Conservation (phyloP, 306 rosid species). For the Pyrus betulifolia region DNA sequence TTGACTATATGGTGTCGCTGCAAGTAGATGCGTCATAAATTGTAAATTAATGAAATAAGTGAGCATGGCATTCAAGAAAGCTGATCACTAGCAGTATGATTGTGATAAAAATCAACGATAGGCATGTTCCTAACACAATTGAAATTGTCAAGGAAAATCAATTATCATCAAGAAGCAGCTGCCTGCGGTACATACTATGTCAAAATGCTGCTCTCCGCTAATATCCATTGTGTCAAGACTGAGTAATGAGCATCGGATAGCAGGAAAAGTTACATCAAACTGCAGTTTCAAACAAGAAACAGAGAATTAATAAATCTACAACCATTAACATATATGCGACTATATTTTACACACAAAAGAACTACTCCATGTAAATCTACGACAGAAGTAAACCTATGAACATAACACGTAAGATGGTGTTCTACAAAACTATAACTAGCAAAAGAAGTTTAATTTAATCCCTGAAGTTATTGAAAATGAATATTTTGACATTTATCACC, state of each 20-base stretch:
- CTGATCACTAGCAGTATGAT: conserved; percentile 5
- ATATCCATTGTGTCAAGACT: conserved; percentile 83
- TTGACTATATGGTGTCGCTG: conserved; percentile 80
- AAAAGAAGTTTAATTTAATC: background rate
- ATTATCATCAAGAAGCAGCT: background rate
- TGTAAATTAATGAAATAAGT: conserved; percentile 6
- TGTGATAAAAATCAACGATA: background rate
- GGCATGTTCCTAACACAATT: background rate
- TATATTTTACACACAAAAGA: background rate
- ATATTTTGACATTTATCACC: background rate
- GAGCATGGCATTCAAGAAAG: background rate
- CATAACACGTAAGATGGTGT: background rate
- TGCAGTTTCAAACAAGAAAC: conserved; percentile 36
- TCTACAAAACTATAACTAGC: background rate
- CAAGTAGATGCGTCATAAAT: conserved; percentile 23
- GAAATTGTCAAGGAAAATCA: conserved; percentile 4
- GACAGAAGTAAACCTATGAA: background rate
- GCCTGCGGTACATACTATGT: conserved; percentile 55
- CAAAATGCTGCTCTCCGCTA: conserved; percentile 88
- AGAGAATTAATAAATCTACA: background rate
- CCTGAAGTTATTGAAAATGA: conserved; percentile 2
- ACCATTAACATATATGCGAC: background rate
- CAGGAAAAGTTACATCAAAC: conserved; percentile 93
- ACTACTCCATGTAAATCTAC: background rate
- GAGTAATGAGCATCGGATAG: conserved; percentile 78